Evolutionary conservation across 192 early-diverging fungal species (phyloP).

Genomic region (Backusella circina): DNA sequence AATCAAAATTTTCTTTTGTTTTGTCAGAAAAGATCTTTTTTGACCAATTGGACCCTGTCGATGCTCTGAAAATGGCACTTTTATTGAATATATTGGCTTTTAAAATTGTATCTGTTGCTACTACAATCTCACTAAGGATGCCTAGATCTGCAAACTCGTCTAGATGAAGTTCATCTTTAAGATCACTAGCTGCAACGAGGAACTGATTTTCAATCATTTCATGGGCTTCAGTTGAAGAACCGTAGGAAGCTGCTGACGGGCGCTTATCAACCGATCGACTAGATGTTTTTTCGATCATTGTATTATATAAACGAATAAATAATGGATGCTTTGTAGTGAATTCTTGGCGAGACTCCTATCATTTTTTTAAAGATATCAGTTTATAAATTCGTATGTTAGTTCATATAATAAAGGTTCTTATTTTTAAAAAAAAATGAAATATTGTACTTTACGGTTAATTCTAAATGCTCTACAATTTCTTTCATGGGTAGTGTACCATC

Average conservation of each 20-base stretch:
- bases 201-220: conserved; percentile 19
- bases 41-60: not conserved
- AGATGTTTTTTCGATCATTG: not conserved
- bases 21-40: not conserved
- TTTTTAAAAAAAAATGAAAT: not conserved
- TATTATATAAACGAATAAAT: conserved; percentile 11
- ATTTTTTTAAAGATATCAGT: not conserved
- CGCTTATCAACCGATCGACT: not conserved
- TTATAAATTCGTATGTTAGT: not conserved
- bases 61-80: not conserved
- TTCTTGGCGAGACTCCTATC: conserved; percentile 10
- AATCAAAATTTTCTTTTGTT: not conserved
- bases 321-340: conserved; percentile 14
- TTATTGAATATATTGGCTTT: conserved; percentile 8
- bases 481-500: conserved; percentile 35
- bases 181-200: not conserved
- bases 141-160: conserved; percentile 3
- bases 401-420: not conserved
- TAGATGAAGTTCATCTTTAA: conserved; percentile 6
- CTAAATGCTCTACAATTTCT: conserved; percentile 25
- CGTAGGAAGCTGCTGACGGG: not conserved
- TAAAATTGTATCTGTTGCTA: conserved; percentile 18
- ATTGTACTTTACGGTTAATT: conserved; percentile 15
- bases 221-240: conserved; percentile 3
- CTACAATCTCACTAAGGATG: conserved; percentile 11